Evolutionary conservation across 352 stramenopile species (phyloP).

Genomic region (Phytophthora cryptogea): DNA sequence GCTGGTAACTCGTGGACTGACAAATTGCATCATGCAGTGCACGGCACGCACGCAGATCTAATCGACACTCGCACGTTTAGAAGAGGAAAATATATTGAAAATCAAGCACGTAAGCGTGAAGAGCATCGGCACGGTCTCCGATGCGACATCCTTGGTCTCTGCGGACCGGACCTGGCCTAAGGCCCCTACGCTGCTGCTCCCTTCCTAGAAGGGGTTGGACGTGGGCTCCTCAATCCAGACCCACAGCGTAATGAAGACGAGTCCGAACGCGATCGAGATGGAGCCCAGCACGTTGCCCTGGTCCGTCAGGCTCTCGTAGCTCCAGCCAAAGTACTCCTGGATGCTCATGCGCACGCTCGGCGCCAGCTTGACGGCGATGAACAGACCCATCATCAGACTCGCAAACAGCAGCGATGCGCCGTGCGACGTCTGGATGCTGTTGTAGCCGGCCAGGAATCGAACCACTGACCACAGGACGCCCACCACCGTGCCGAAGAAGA

Average conservation of each 20-base stretch:
- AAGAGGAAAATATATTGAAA: conserved; percentile 48
- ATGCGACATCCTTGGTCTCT: conserved; percentile 26
- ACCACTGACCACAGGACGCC: conserved; percentile 74
- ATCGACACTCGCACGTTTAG: not conserved
- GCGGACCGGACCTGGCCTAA: conserved; percentile 20
- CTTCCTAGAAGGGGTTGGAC: conserved; percentile 74
- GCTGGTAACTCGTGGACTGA: too few relatives aligned
- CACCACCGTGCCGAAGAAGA: conserved; percentile 75
- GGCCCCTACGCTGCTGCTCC: conserved; percentile 10
- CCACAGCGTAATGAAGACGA: conserved; percentile 84
- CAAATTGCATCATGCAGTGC: too few relatives aligned
- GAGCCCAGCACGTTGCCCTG: conserved; percentile 84
- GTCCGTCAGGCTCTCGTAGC: conserved; percentile 84
- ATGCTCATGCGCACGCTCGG: conserved; percentile 87
- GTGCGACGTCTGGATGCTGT: conserved; percentile 72
- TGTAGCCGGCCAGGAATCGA: conserved; percentile 82
- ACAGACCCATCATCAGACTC: conserved; percentile 82
- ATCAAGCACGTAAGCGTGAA: conserved; percentile 38
- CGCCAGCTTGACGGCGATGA: conserved; percentile 80
- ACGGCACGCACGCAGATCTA: too few relatives aligned
- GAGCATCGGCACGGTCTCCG: conserved; percentile 7
- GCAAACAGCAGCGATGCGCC: conserved; percentile 74
- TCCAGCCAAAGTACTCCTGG: conserved; percentile 90
- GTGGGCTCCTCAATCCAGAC: conserved; percentile 83
- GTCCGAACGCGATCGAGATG: conserved; percentile 70